Evolutionary conservation across 2,329 filamentous ascomycete species (phyloP).

Genomic region (Monosporascus sp.): DNA sequence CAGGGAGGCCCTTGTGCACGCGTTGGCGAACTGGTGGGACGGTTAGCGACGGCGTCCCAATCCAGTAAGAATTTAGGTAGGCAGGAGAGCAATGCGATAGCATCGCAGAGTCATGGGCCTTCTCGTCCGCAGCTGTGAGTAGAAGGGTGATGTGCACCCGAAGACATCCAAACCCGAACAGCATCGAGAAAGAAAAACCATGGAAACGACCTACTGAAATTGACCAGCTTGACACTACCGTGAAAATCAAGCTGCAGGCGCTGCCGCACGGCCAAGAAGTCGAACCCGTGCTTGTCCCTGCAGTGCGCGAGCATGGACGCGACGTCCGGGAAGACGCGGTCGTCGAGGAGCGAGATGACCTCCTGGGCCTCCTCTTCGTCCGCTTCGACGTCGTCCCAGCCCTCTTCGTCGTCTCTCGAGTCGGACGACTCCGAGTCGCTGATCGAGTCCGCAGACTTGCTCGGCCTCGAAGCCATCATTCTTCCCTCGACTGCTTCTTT

Average conservation of each 20-base stretch:
- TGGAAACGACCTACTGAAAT: constrained; percentile 44
- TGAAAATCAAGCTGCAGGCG: constrained; percentile 63
- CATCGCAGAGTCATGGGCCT: no score
- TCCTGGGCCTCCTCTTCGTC: constrained; percentile 53
- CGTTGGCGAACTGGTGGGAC: constrained; percentile 37
- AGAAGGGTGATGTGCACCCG: background rate
- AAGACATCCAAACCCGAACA: background rate
- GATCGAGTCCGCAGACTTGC: constrained; percentile 10
- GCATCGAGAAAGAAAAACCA: background rate
- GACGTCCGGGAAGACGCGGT: constrained; percentile 59
- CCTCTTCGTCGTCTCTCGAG: constrained; percentile 37
- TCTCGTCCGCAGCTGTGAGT: no score
- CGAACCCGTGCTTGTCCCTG: constrained; percentile 60
- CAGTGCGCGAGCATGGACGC: constrained; percentile 62
- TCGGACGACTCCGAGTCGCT: constrained; percentile 32
- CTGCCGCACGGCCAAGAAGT: constrained; percentile 57
- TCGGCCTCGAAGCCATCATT: constrained; percentile 8
- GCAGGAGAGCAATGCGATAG: no score
- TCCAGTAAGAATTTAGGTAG: background rate
- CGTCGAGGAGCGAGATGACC: constrained; percentile 64
- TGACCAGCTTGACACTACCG: constrained; percentile 68
- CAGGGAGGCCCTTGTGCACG: constrained; percentile 36
- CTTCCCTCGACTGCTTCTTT: background rate
- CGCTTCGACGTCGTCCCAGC: constrained; percentile 51
- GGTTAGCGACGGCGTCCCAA: constrained; percentile 8